phyloP scores from a whole-genome alignment of 495 filamentous ascomycete species.

The Hyphodiscus hymeniophilus region DNA sequence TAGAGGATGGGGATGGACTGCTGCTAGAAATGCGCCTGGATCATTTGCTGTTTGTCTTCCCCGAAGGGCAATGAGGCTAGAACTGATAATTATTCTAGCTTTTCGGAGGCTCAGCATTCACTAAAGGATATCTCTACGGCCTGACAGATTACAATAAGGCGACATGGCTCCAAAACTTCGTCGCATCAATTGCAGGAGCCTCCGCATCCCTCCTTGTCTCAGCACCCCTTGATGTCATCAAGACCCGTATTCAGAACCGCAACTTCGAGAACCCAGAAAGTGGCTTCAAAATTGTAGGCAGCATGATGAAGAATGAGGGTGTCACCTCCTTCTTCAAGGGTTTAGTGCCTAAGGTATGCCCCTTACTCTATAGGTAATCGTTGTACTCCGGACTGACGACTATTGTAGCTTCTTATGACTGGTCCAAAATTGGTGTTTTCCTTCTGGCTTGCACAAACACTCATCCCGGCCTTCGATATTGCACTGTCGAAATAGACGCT shows the following conservation, averaged over 20 bases:
- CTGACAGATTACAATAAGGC: conserved; percentile 91
- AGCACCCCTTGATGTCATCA: conserved; percentile 95
- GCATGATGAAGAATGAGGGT: conserved; percentile 89
- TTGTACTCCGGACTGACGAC: conserved; percentile 7
- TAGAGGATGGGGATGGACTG: conserved; percentile 95
- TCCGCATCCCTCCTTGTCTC: conserved; percentile 88
- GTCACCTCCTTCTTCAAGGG: conserved; percentile 92
- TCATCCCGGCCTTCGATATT: conserved; percentile 59
- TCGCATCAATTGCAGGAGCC: conserved; percentile 90
- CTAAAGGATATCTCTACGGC: conserved; percentile 88
- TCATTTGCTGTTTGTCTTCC: conserved; percentile 76
- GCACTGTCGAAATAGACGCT: conserved; percentile 22
- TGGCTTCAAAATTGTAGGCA: conserved; percentile 80
- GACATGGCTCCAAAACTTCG: conserved; percentile 93
- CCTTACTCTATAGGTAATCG: neutral
- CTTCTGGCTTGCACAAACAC: conserved; percentile 96
- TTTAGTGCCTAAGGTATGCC: conserved; percentile 69
- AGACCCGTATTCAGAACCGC: conserved; percentile 97
- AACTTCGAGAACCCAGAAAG: conserved; percentile 98
- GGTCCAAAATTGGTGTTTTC: conserved; percentile 98
- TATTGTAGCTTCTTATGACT: conserved; percentile 81
- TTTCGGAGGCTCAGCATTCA: conserved; percentile 96
- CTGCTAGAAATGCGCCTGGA: conserved; percentile 91
- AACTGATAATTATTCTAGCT: conserved; percentile 45
- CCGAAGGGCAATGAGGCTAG: neutral